These are phyloP conservation scores for Corymbia citriodora DNA, from an alignment of 441 rosid species.

Conservation along the genomic window DNA sequence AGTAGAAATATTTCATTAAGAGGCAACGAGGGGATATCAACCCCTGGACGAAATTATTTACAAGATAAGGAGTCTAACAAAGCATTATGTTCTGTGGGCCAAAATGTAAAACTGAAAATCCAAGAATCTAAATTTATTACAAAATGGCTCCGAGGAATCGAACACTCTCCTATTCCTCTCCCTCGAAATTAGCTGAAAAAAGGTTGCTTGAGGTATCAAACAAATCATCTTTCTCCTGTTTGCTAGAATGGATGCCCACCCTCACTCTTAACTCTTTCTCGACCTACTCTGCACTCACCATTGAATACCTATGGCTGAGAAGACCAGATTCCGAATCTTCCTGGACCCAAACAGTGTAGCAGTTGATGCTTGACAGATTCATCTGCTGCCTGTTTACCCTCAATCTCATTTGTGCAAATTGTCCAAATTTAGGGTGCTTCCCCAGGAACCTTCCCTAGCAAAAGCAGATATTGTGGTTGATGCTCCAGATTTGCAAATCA, in stretches of 20 bases:
- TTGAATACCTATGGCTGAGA: not conserved
- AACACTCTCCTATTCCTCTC: not conserved
- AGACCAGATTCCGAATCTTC: not conserved
- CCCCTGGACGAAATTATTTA: not conserved
- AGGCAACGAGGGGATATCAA: not conserved
- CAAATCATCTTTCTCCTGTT: not conserved
- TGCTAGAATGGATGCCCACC: not conserved
- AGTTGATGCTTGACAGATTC: not conserved
- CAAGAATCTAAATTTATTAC: not conserved
- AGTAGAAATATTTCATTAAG: not conserved
- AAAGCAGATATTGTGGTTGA: not conserved
- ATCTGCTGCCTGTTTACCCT: not conserved
- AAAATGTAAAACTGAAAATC: not conserved
- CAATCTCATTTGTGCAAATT: not conserved
- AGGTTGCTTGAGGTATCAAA: not conserved
- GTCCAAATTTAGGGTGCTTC: not conserved
- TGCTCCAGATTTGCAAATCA: not conserved
- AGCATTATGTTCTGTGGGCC: not conserved
- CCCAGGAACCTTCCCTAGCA: not conserved
- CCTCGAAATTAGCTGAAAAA: not conserved
- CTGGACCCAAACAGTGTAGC: not conserved
- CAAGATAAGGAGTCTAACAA: not conserved
- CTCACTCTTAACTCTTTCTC: not conserved
- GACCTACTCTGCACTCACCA: not conserved
- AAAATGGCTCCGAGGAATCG: not conserved